Evolutionary conservation across 1,284 basidiomycete species (phyloP).

Genomic region (Cutaneotrichosporon cutaneum): DNA sequence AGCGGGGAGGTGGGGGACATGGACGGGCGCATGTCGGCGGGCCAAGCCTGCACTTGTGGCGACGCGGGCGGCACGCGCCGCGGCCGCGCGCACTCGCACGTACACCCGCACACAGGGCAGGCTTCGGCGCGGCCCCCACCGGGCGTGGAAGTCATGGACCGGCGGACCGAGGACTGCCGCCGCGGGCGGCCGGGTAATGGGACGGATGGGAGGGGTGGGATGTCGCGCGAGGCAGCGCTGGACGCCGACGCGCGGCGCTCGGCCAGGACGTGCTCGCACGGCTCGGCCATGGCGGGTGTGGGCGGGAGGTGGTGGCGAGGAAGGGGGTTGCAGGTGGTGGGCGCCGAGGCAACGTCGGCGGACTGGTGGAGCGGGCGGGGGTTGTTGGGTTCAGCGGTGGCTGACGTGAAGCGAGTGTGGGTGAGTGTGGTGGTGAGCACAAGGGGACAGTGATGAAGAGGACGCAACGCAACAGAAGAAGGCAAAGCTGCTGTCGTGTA

Average conservation of each 20-base stretch:
- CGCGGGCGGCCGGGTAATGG: neutral
- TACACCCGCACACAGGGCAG: neutral
- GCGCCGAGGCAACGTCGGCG: neutral
- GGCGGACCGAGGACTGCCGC: conserved; percentile 1
- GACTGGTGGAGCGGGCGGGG: neutral
- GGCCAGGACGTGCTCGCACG: conserved; percentile 11
- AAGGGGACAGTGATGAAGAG: neutral
- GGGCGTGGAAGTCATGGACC: neutral
- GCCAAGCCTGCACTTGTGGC: neutral
- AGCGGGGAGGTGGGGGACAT: neutral
- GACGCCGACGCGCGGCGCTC: conserved; percentile 4
- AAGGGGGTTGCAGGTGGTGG: neutral
- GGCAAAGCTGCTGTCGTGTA: neutral
- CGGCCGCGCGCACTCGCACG: neutral
- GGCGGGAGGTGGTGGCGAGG: neutral
- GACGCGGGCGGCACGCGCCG: neutral
- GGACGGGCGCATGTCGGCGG: neutral
- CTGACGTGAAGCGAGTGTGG: neutral
- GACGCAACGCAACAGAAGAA: neutral
- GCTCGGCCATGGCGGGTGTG: neutral
- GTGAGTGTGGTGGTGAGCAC: neutral
- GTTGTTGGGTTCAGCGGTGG: neutral
- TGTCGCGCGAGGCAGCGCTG: neutral
- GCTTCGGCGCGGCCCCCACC: neutral
- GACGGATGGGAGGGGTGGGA: neutral